Evolutionary conservation across 768 basidiomycete species (phyloP), one percentile per base, ranked within the genome.

Genomic region (Tylopilus sp.): DNA sequence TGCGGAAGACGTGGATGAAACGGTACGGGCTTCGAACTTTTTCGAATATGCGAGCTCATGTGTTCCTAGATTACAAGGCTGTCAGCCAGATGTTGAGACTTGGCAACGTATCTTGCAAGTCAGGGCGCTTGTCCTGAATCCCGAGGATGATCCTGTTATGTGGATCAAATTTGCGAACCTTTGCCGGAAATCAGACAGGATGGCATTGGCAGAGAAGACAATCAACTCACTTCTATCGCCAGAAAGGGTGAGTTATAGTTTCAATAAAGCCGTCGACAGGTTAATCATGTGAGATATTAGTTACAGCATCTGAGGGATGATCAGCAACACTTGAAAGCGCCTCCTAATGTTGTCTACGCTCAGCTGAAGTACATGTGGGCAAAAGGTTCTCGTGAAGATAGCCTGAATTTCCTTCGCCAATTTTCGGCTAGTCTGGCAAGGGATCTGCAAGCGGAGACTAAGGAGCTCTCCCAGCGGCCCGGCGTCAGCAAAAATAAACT

Each of bases 101-200:
- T 99, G 97, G 97, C 97, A 98, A 67, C 84, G 95, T 18, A 91
- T 98, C 48, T 75, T 99, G 9, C 95, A 98, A 75, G 93, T 99
- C 44, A 82, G 97, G 47, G 92, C 95, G 0, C 78, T 98, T 47
- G 94, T 99, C 20, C 76, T 98, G 23, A 89, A 83, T 40, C 95
- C 97, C 0, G 90, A 90, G 57, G 93, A 97, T 56, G 94, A 98
- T 65, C 91, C 90, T 40, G 81, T 89, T 41, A 98, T 97, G 85
- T 98, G 95, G 94, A 97, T 99, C 71, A 94, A 97, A 71, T 98
- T 99, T 63, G 92, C 95, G 3, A 98, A 99, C 62, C 75, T 98
- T 1, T 98, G 97, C 65, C 90, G 97, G 46, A 95, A 95, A 71
- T 89, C 83, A 17, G 93, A 95, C 44, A 84, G 97, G 6, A 91